A percentile compares a stretch with the other conserved stretches of the same genome.
These are phyloP conservation scores for Pseudoscleropodium purum DNA, from an alignment of 225 moss, liverwort and hornwort species.

Conservation along the genomic window DNA sequence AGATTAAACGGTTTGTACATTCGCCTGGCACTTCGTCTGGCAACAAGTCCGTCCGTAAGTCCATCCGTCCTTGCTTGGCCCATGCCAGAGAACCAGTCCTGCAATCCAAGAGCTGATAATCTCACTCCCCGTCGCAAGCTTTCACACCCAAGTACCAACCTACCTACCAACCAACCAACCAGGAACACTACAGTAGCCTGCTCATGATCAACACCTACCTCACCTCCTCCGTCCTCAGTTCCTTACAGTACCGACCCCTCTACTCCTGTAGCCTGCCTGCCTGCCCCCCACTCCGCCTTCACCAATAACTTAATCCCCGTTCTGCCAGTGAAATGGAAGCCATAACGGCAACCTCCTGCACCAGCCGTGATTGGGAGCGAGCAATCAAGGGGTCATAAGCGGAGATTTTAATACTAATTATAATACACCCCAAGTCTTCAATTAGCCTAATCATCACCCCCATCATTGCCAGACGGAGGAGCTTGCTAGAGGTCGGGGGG, in stretches of 20 bases:
- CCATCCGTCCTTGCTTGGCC: background rate
- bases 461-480: background rate
- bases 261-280: background rate
- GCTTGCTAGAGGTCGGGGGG: background rate
- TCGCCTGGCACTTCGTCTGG: background rate
- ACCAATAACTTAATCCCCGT: background rate
- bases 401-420: background rate
- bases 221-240: background rate
- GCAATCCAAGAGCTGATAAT: background rate
- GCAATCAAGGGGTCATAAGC: background rate
- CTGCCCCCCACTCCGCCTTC: background rate
- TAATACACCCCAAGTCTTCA: background rate
- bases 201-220: background rate
- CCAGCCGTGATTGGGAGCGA: background rate
- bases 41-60: background rate
- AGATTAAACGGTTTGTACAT: constrained; percentile 6
- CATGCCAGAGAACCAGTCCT: background rate
- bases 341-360: background rate
- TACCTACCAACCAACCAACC: background rate
- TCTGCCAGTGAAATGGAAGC: background rate
- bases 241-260: background rate
- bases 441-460: constrained; percentile 10
- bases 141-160: background rate
- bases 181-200: background rate
- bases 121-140: background rate